Evolutionary conservation across 164 flowering plant genomes (phyloP), one percentile per base, ranked within the genome.

Genomic region (Stephania cephalantha): DNA sequence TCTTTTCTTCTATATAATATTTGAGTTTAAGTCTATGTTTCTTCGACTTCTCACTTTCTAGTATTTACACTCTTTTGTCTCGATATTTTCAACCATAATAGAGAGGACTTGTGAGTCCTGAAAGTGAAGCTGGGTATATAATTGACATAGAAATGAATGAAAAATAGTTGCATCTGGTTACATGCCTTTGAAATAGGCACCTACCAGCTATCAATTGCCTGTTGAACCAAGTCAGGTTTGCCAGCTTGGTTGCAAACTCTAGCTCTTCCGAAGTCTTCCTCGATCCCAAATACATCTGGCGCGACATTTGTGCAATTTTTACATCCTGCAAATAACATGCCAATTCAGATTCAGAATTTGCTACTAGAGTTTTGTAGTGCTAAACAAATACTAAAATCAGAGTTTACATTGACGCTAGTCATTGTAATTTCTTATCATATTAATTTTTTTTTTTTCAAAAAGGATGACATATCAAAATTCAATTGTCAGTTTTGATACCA

Each of bases 221-320:
- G 92, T 79, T 91, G 94, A 78, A 90, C 88, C 74, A 80, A 77
- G 0, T 87, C 88, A 58, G 82, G 80, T 18, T 82, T 79, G 35
- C 97, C 95, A 74, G 85, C 80, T 82, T 95, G 99, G 78, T 79
- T 75, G 80, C 80, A 83, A n/a, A 82, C 99, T 84, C 99, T 86
- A 64, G 98, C 99, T 84, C 99, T 87, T 82, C 99, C 98, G 79
- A 88, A 91, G 72, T 95, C 99, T 77, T 95, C 99, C 82, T 95
- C 99, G 55, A 95, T 95, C 67, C 78, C 71, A 77, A 95, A 95
- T 9, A 91, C 96, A 77, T 85, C 84, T 0, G 89, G 70, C 46
- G 88, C 87, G 67, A 95, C 84, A 85, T 89, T 91, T 63, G 97
- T 91, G 79, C 99, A 95, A 75, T 95, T 95, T 79, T 91, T 95